A percentile compares a stretch with the other conserved stretches of the same genome.
Evolutionary conservation across 1,284 basidiomycete species (phyloP).

Genomic region (Thecaphora thlaspeos): DNA sequence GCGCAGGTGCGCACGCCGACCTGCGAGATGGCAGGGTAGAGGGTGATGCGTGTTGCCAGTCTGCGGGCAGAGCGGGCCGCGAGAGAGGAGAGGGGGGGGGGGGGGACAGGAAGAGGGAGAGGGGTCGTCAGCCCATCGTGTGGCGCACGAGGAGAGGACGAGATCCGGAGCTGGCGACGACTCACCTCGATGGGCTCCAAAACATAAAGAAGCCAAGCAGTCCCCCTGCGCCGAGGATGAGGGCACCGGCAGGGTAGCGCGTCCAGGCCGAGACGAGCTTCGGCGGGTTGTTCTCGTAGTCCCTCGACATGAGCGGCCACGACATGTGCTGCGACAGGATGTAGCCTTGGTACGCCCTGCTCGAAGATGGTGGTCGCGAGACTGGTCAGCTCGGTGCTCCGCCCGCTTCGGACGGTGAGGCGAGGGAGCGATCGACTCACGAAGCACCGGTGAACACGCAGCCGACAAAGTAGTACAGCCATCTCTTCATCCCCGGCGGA

Average conservation of each 20-base stretch:
- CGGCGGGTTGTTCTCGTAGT: conserved; percentile 20
- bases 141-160: too few species aligned
- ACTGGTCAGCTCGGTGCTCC: too few species aligned
- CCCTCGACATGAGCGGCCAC: conserved; percentile 29
- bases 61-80: not conserved
- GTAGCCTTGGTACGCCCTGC: conserved; percentile 26
- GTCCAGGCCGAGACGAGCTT: conserved; percentile 23
- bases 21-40: conserved; percentile 29
- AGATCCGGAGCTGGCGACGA: not conserved
- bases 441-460: conserved; percentile 28
- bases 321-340: conserved; percentile 33
- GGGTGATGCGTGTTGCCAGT: conserved; percentile 29
- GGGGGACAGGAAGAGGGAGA: too few species aligned
- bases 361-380: too few species aligned
- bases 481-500: conserved; percentile 31
- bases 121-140: too few species aligned
- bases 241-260: conserved; percentile 17
- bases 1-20: conserved; percentile 21
- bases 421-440: not conserved
- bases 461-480: conserved; percentile 33
- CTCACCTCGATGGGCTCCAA: conserved; percentile 21
- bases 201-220: conserved; percentile 33
- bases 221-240: conserved; percentile 11
- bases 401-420: not conserved
- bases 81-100: not conserved